Percentiles rank a stretch among this genome's conserved stretches.
Conservation (phyloP, 176 grass and related monocot species). For the Carex myosuroides region DNA sequence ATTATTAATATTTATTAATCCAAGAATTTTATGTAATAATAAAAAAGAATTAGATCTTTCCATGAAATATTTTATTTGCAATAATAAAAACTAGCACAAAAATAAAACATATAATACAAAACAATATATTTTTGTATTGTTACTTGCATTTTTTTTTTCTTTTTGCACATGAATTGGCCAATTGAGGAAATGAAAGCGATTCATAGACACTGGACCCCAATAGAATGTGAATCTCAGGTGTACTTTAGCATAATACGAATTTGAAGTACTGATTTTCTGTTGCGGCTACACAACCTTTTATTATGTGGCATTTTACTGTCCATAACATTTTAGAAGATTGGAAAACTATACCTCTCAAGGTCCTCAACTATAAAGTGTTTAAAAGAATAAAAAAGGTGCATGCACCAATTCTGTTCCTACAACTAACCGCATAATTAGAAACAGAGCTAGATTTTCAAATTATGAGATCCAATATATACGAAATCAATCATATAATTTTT, state of each 20-base stretch:
- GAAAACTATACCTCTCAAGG: not conserved
- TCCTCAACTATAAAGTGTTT: not conserved
- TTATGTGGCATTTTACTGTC: not conserved
- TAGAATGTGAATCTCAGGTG: slow-evolving; percentile 23
- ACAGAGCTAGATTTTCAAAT: no score
- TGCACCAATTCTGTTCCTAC: not conserved
- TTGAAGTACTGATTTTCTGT: not conserved
- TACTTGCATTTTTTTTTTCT: not conserved
- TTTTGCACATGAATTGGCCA: not conserved
- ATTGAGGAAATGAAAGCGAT: not conserved
- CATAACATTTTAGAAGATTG: not conserved
- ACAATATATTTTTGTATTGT: not conserved
- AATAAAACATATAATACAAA: not conserved
- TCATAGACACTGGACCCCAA: not conserved
- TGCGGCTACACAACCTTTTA: not conserved
- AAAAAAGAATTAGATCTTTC: no score
- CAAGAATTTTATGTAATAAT: no score
- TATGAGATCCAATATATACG: no score
- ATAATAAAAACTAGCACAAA: no score
- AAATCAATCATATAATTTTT: no score
- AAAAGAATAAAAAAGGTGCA: no score
- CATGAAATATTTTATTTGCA: no score
- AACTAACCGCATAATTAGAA: not conserved
- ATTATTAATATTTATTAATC: no score
- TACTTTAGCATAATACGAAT: not conserved